phyloP scores from a whole-genome alignment of 495 filamentous ascomycete genomes.

The Podospora australis region DNA sequence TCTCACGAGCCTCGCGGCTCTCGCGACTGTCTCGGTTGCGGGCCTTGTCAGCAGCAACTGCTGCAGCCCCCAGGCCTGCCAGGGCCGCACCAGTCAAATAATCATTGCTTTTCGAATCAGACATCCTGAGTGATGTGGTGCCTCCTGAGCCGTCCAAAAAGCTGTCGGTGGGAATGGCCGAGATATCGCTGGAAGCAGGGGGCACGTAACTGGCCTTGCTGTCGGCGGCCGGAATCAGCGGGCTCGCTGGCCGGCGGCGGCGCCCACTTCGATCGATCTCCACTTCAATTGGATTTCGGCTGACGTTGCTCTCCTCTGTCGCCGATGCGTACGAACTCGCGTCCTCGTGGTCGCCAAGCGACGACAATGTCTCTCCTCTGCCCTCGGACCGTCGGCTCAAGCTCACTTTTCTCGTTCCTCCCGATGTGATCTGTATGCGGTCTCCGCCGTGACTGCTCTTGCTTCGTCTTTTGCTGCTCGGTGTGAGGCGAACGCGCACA shows the following conservation, averaged over 20 bases:
- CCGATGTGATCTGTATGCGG: slow-evolving; percentile 76
- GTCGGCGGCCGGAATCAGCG: slow-evolving; percentile 46
- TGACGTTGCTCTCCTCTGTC: slow-evolving; percentile 68
- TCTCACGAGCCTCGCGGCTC: slow-evolving; percentile 30
- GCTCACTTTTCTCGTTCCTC: slow-evolving; percentile 51
- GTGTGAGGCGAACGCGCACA: slow-evolving; percentile 91
- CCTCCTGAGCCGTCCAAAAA: slow-evolving; percentile 66
- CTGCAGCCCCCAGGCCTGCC: slow-evolving; percentile 33
- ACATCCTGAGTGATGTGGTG: slow-evolving; percentile 20
- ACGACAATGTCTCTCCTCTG: slow-evolving; percentile 22
- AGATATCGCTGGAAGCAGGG: slow-evolving; percentile 69
- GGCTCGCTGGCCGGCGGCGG: slow-evolving; percentile 46
- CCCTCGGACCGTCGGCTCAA: slow-evolving; percentile 54
- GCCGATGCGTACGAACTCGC: slow-evolving; percentile 62
- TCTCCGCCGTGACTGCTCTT: slow-evolving; percentile 47
- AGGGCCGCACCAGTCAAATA: slow-evolving; percentile 29
- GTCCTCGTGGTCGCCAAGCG: slow-evolving; percentile 40
- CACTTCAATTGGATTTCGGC: slow-evolving; percentile 72
- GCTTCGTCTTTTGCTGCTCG: slow-evolving; percentile 48
- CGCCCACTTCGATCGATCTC: slow-evolving; percentile 52
- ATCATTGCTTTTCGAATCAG: slow-evolving; percentile 30
- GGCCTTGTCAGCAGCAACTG: slow-evolving; percentile 45
- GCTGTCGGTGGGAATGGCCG: slow-evolving; percentile 83
- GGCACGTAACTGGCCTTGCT: slow-evolving; percentile 56
- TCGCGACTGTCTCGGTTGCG: slow-evolving; percentile 33